Percentiles rank a stretch among this genome's conserved stretches.
Conservation (phyloP, 2,329 filamentous ascomycete genomes). For the Hypoxylon rubiginosum region DNA sequence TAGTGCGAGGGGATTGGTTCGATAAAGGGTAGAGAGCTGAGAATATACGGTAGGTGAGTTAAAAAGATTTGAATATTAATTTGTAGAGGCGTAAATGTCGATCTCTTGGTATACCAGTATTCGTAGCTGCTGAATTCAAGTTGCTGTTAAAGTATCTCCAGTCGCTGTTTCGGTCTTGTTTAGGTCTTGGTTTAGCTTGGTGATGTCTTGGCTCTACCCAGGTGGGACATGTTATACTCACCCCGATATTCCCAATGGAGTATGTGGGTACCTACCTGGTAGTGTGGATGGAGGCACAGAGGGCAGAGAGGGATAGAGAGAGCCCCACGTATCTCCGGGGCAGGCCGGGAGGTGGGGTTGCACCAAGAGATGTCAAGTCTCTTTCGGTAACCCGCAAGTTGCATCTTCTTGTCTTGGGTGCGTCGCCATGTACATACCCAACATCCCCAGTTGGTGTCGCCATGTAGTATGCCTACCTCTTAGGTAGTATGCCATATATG, state of each 20-base stretch:
- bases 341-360: conserved; percentile 25
- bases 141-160: background rate
- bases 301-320: background rate
- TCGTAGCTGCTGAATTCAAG: background rate
- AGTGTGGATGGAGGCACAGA: background rate
- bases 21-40: background rate
- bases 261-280: conserved; percentile 25
- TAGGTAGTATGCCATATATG: no score
- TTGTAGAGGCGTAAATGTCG: background rate
- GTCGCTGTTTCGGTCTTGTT: no score
- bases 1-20: background rate
- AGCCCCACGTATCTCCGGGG: conserved; percentile 20
- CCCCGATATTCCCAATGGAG: conserved; percentile 25
- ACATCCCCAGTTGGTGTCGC: no score
- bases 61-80: background rate
- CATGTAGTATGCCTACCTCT: no score
- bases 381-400: conserved; percentile 1
- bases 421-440: no score
- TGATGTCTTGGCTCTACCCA: background rate
- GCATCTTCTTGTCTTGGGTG: no score
- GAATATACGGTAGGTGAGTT: background rate
- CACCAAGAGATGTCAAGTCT: conserved; percentile 2
- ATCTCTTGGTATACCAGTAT: background rate
- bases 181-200: background rate
- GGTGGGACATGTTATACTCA: background rate